These are phyloP conservation scores for Phytophthora crassamura DNA, from an alignment of 352 stramenopile genomes.

Conservation along the genomic window DNA sequence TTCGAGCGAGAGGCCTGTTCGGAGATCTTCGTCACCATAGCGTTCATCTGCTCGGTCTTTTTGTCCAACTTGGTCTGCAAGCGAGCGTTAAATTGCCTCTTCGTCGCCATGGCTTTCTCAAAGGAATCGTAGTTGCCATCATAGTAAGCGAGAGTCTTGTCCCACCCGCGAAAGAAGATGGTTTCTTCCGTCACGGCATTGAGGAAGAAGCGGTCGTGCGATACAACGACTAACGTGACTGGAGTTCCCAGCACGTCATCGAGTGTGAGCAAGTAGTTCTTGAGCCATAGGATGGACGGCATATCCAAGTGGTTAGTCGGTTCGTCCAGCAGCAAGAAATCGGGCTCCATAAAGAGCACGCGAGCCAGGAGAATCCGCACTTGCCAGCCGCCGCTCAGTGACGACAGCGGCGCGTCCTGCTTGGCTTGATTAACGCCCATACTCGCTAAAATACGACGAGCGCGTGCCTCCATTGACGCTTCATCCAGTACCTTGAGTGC, in stretches of 20 bases:
- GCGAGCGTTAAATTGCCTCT: slow-evolving; percentile 55
- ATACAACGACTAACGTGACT: slow-evolving; percentile 91
- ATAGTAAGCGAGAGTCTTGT: slow-evolving; percentile 67
- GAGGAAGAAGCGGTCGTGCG: slow-evolving; percentile 94
- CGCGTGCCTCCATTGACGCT: slow-evolving; percentile 58
- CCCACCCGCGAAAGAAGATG: slow-evolving; percentile 60
- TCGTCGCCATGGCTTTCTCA: slow-evolving; percentile 53
- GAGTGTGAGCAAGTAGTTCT: slow-evolving; percentile 67
- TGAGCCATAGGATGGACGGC: slow-evolving; percentile 84
- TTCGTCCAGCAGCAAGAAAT: slow-evolving; percentile 94
- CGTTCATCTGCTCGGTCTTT: slow-evolving; percentile 62
- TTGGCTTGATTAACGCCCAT: slow-evolving; percentile 85
- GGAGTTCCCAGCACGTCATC: slow-evolving; percentile 66
- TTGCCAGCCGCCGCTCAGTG: slow-evolving; percentile 67
- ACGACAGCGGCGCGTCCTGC: slow-evolving; percentile 68
- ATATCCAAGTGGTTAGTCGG: slow-evolving; percentile 92
- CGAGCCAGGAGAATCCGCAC: slow-evolving; percentile 67
- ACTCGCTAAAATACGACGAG: slow-evolving; percentile 51
- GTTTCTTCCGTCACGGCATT: slow-evolving; percentile 88
- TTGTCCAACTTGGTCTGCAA: slow-evolving; percentile 58
- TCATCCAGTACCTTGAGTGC: slow-evolving; percentile 57
- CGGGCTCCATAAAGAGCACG: slow-evolving; percentile 77
- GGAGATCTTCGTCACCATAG: slow-evolving; percentile 55
- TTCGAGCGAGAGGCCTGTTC: slow-evolving; percentile 48
- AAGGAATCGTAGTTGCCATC: slow-evolving; percentile 72